Base-by-base conservation (phyloP, 768 basidiomycete genomes). In the Mrakia blollopis region DNA sequence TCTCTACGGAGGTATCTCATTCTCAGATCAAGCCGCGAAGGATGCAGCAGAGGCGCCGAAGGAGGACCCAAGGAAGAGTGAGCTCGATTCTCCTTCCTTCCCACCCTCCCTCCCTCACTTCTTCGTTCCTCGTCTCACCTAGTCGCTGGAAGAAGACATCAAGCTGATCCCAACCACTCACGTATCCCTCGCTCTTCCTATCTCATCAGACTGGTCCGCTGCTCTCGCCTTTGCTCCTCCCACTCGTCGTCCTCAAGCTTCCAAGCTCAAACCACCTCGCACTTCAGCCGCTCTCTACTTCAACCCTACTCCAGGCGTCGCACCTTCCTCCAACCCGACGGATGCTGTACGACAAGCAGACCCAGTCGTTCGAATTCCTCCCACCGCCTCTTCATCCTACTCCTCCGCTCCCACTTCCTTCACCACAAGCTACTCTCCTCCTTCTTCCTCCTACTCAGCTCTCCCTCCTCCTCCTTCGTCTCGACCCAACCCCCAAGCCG, bases 191-290 rank as follows among this genome's bases (percentile, higher is more conserved):
- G 44, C 1, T 41, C 28, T 7, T 69, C 11, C n/a, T 30, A 6
- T 16, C 13, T 4, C 21, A 87, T n/a, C 32, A 93, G 92, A 89
- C 84, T 94, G 93, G 92, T 94, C 92, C 80, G 90, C 92, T 79
- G 88, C 92, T 21, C 90, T 94, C 79, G 93, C 92, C 25, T 94
- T 94, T 81, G 93, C 92, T 13, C 65, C 65, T 41, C 93, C 93
- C 63, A 86, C 92, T 73, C 89, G 92, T 72, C 87, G 92, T 79
- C 86, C 85, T 65, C 85, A 83, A 77, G 84, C 85, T 23, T 77
- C 87, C 52, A 93, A 92, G 82, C 83, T 86, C 0, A 78, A 85
- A 0, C 84, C 85, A 3, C 86, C 90, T 23, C 83, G 90, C 7
- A 90, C 91, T 18, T 87, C 88, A 0, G 91, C 89, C 37, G 90